Conservation (phyloP, 768 basidiomycete species). For the Tubosaeta sp. region DNA sequence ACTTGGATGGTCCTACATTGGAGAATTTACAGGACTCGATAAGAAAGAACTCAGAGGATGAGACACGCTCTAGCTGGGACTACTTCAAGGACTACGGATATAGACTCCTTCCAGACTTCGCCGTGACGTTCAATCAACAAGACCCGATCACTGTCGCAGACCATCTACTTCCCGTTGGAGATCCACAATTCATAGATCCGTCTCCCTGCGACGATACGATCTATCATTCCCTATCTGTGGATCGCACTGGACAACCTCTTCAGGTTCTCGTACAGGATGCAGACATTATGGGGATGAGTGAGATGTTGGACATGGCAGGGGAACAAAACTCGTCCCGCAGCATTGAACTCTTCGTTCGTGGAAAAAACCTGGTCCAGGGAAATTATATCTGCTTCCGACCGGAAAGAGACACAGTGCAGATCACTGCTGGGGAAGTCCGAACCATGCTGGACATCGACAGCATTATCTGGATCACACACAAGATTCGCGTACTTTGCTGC, state of each 20-base stretch:
- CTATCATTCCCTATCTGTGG: neutral
- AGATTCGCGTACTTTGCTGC: neutral
- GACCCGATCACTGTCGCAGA: neutral
- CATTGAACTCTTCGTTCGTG: neutral
- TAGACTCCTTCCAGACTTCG: conserved; percentile 1
- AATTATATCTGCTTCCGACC: conserved; percentile 1
- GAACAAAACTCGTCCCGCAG: neutral
- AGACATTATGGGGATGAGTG: conserved; percentile 3
- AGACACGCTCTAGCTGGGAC: neutral
- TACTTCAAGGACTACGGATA: conserved; percentile 7
- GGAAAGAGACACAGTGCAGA: neutral
- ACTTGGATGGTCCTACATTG: neutral
- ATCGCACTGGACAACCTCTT: neutral
- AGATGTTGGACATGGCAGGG: neutral
- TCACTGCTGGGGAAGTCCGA: neutral
- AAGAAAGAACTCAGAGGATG: neutral
- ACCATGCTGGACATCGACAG: conserved; percentile 6
- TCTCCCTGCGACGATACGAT: neutral
- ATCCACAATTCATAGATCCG: neutral
- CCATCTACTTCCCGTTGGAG: neutral
- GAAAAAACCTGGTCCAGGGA: neutral
- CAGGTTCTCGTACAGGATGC: neutral
- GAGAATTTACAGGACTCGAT: neutral
- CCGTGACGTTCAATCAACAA: conserved; percentile 1
- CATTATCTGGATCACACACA: conserved; percentile 1